A percentile compares a stretch with the other conserved stretches of the same genome.
Evolutionary conservation across 768 basidiomycete genomes (phyloP).

Genomic region (Mycena alexandri): DNA sequence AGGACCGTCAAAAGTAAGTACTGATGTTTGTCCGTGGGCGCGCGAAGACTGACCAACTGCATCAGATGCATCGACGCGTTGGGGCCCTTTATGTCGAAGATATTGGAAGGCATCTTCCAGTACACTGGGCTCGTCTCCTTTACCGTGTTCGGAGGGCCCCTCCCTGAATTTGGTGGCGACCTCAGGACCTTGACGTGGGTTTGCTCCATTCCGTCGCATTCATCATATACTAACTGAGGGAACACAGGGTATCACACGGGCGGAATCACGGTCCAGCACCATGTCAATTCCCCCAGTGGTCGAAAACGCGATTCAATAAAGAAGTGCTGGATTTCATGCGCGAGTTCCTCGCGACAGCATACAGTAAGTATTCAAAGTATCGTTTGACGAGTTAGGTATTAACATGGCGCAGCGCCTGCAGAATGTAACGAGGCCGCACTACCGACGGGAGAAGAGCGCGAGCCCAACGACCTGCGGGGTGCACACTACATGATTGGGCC

Average conservation of each 20-base stretch:
- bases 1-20: constrained; percentile 9
- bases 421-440: too few relatives aligned
- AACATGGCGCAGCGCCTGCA: too few relatives aligned
- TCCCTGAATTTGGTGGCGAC: not conserved
- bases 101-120: not conserved
- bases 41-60: not conserved
- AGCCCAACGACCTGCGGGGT: too few relatives aligned
- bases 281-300: constrained; percentile 3
- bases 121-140: not conserved
- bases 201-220: too few relatives aligned
- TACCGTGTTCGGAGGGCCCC: not conserved
- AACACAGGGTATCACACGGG: not conserved
- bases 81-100: not conserved
- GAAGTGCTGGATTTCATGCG: constrained; percentile 11
- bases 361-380: too few relatives aligned
- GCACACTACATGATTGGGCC: too few relatives aligned
- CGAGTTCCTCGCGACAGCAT: not conserved
- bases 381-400: too few relatives aligned
- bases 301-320: not conserved
- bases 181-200: too few relatives aligned
- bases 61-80: constrained; percentile 12
- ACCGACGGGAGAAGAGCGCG: too few relatives aligned
- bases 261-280: constrained; percentile 3
- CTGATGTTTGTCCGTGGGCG: too few relatives aligned
- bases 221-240: too few relatives aligned